Evolutionary conservation across 148 eudicot genomes (phyloP), one percentile per base, ranked within the genome.

Genomic region (Cornus controversa): DNA sequence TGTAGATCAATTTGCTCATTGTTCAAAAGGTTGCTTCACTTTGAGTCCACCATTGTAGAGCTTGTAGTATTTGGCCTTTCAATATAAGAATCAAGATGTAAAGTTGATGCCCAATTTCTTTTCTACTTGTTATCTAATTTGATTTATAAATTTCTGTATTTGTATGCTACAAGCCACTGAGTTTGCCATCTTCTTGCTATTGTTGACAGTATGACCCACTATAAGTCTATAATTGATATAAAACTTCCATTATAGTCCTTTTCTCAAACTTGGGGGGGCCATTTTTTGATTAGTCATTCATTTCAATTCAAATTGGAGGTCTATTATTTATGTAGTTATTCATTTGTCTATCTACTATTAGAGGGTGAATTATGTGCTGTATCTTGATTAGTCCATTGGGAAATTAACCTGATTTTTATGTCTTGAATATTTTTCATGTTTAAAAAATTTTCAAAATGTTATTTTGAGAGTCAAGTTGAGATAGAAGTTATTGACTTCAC

Each of bases 41-140:
- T 54, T 67, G 72, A 75, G 71, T 67, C 78, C 78, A 67, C 64
- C 78, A 47, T 66, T 76, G 71, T 67, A 67, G 78, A 76, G 60
- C 31, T 27, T 62, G 25, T 47, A 34, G 37, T 15, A 50, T 63
- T 63, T 75, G 37, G 25, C 37, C 77, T 75, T 65, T 67, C 70
- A 75, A 63, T 75, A 42, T 50, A 66, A 47, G 45, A 50, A 66
- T 67, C 71, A 66, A 11, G 37, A 15, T 75, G 57, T 65, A 29
- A 34, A 66, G 25, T 75, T 34, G 24, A 45, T 63, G 57, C 22
- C 57, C 60, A 63, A 63, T 75, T 45, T 47, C 25, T 42, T 5
- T 25, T 60, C 66, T 34, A 14, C 31, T 36, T 62, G 68, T 57
- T 60, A 2, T 62, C 54, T 74, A 3, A 40, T n/a, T 63, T 23